Evolutionary conservation across 306 rosid genomes (phyloP), one percentile per base, ranked within the genome.

Genomic region (Prunus mume): DNA sequence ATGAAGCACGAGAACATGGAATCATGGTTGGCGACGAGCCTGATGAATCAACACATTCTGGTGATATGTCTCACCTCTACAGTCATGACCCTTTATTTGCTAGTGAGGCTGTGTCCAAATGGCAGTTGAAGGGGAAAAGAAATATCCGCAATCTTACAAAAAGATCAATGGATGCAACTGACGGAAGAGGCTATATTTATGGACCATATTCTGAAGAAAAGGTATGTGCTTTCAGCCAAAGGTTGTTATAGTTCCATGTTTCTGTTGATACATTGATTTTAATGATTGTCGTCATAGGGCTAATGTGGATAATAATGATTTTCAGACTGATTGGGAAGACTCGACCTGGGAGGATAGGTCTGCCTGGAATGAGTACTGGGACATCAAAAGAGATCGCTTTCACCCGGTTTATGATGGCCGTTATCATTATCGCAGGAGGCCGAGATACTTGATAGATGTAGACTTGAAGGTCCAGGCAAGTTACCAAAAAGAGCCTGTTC

Each of bases 91-190:
- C 81, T 74, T 77, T 82, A 69, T 77, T 85, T 77, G 67, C 88
- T 54, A 88, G 78, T 78, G 97, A 92, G 79, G 85, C 99, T 46
- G 93, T 96, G 74, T 92, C 99, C 76, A 92, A 96, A 85, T 96
- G 99, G 99, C 90, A 90, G 76, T 69, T 89, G 80, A 92, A 96
- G 85, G 98, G 98, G 73, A 96, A 96, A 82, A 87, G 98, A 89
- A 96, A 96, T 70, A 88, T 62, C 28, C 93, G 97, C 27, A 91
- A 83, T 85, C 89, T 96, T 79, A 68, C 82, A 11, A 96, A 86
- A 77, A 88, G 88, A 77, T 76, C 88, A 64, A 78, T 30, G 54
- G 96, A 76, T 76, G 60, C 86, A 78, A 30, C 80, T 71, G 88
- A 83, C 64, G 86, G 86, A 30, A 80, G 77, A 81, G 81, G 80